Base-by-base conservation (phyloP, 2,329 filamentous ascomycete species). In the Penicillium sumatraense region DNA sequence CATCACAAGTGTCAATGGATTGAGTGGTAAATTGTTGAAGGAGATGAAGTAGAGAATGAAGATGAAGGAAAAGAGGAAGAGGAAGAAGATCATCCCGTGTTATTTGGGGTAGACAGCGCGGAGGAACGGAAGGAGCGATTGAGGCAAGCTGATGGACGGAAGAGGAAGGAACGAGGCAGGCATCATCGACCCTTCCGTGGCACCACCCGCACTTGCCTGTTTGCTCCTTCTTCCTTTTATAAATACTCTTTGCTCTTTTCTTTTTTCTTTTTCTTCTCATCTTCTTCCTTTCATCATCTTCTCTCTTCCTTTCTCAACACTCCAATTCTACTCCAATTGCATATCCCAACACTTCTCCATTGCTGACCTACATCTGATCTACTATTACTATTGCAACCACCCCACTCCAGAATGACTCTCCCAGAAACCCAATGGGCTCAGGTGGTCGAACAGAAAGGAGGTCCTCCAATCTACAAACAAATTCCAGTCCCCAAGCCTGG, bases 401-500 rank as follows among this genome's bases (percentile, higher is more conserved):
- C n/a, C n/a, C n/a, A n/a, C n/a, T 36, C 18, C 33, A 56, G 33
- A 18, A 65, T 65, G 11, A 23, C 79, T 52, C 84, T 97, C 69
- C 93, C 93, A 56, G 85, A 83, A 48, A 87, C 87, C 76, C 93
- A 98, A 81, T 96, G 89, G 91, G 93, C 93, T 49, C 90, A 95
- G 78, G 90, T 98, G 66, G 82, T 95, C 67, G 90, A 96, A 77
- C 85, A 91, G 82, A 87, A 83, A 54, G 91, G 90, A 65, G 88
- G 87, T 53, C 85, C 87, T 81, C 80, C 73, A n/a, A 64, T 71
- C 45, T 75, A 74, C 71, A 77, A 76, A 59, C 68, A 75, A 78
- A 93, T 97, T 68, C 88, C 90, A 64, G 91, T 96, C 49, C 82
- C 82, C 60, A 85, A 87, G 74, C 93, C 93, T 35, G 91, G 88